phyloP scores from a whole-genome alignment of 2,329 filamentous ascomycete species.

The Apiospora marii region DNA sequence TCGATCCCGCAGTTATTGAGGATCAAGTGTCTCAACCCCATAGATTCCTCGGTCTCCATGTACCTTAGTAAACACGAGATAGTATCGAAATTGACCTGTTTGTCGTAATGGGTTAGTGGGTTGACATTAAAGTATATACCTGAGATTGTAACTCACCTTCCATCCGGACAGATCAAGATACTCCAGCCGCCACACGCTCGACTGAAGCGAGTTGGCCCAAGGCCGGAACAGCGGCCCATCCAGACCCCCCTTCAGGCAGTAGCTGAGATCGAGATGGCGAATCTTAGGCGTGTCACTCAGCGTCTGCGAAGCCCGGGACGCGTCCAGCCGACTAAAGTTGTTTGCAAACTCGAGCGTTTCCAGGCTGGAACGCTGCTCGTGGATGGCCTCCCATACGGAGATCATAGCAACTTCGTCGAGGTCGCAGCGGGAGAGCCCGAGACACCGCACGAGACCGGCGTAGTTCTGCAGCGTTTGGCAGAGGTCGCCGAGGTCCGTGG shows the following conservation, averaged over 20 bases:
- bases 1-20: slow-evolving; percentile 62
- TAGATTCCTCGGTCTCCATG: slow-evolving; percentile 49
- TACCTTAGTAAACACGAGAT: slow-evolving; percentile 56
- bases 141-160: slow-evolving; percentile 48
- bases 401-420: slow-evolving; percentile 58
- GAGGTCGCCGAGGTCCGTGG: slow-evolving; percentile 57
- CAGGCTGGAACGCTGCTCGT: slow-evolving; percentile 53
- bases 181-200: slow-evolving; percentile 53
- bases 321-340: slow-evolving; percentile 59
- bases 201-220: slow-evolving; percentile 48
- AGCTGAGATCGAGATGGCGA: slow-evolving; percentile 57
- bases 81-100: slow-evolving; percentile 58
- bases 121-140: neutral
- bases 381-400: slow-evolving; percentile 56
- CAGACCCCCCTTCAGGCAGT: slow-evolving; percentile 56
- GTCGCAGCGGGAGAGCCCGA: slow-evolving; percentile 60
- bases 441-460: slow-evolving; percentile 51
- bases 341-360: slow-evolving; percentile 60
- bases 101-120: neutral
- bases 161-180: slow-evolving; percentile 63
- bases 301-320: slow-evolving; percentile 54
- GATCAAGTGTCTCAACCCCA: slow-evolving; percentile 52
- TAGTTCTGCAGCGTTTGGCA: slow-evolving; percentile 45
- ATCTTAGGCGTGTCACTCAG: slow-evolving; percentile 54
- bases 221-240: slow-evolving; percentile 55